Conservation (phyloP, 176 grass and related monocot genomes). For the Leersia perrieri region DNA sequence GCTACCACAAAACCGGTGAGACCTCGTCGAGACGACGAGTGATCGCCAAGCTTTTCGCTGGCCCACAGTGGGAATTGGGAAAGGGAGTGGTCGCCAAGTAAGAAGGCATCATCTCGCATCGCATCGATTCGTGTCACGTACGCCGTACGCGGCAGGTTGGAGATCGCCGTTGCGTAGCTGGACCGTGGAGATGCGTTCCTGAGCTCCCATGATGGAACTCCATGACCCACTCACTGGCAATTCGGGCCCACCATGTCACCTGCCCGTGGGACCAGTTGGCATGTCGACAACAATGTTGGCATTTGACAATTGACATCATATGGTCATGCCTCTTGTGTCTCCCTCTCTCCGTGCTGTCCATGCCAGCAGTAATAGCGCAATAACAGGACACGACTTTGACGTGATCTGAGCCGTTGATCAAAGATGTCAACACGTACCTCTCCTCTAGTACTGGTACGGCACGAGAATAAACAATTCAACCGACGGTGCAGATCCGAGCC, state of each 20-base stretch:
- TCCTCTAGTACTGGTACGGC: too few relatives aligned
- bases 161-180: constrained; percentile 15
- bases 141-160: constrained; percentile 7
- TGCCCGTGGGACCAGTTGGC: too few relatives aligned
- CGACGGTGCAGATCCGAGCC: constrained; percentile 22
- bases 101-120: background rate
- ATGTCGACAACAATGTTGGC: background rate
- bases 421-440: background rate
- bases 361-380: too few relatives aligned
- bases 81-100: constrained; percentile 21
- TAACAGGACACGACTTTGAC: too few relatives aligned
- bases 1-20: background rate
- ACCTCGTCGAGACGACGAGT: background rate
- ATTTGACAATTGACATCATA: too few relatives aligned
- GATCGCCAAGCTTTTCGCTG: background rate
- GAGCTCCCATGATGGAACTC: too few relatives aligned
- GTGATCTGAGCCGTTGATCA: background rate
- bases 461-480: background rate
- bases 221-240: too few relatives aligned
- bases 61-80: too few relatives aligned
- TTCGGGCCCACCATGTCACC: too few relatives aligned
- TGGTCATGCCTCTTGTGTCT: background rate
- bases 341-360: background rate
- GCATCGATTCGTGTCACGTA: too few relatives aligned
- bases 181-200: background rate